Evolutionary conservation across 2,329 filamentous ascomycete species (phyloP).

Genomic region (Colletotrichum tofieldiae): DNA sequence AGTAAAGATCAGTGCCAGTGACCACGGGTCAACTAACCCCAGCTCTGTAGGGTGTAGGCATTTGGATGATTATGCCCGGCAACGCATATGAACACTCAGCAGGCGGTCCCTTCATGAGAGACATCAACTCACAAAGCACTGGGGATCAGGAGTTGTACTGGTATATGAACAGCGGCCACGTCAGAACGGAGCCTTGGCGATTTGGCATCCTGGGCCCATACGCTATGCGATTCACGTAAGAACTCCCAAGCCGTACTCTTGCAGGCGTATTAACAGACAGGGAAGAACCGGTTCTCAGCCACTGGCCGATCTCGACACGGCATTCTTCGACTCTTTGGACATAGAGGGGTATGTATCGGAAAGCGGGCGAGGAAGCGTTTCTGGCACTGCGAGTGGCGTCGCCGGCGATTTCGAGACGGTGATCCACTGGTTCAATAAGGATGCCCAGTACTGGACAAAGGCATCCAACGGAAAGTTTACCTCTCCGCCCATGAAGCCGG

Average conservation of each 20-base stretch:
- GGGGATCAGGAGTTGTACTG: constrained; percentile 68
- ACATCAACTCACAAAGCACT: constrained; percentile 72
- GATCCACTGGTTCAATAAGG: constrained; percentile 70
- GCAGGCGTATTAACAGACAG: background rate
- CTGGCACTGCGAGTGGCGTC: constrained; percentile 68
- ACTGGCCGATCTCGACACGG: constrained; percentile 62
- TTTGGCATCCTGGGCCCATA: constrained; percentile 73
- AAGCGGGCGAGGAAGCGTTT: constrained; percentile 66
- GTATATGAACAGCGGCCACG: constrained; percentile 74
- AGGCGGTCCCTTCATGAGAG: constrained; percentile 70
- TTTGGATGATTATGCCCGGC: constrained; percentile 64
- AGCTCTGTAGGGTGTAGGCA: constrained; percentile 50
- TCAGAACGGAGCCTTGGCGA: constrained; percentile 69
- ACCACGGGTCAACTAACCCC: constrained; percentile 45
- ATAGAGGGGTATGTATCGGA: constrained; percentile 68
- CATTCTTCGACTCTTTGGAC: constrained; percentile 68
- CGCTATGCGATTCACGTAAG: constrained; percentile 66
- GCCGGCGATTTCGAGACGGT: constrained; percentile 64
- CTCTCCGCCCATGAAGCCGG: constrained; percentile 72
- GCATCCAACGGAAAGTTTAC: constrained; percentile 64
- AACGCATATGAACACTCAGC: constrained; percentile 70
- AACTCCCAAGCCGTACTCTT: background rate
- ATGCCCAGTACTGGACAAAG: constrained; percentile 72
- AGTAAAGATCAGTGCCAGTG: constrained; percentile 47
- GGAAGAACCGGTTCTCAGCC: constrained; percentile 61